Conservation (phyloP, 176 grass and related monocot species). For the Eragrostis nindensis region DNA sequence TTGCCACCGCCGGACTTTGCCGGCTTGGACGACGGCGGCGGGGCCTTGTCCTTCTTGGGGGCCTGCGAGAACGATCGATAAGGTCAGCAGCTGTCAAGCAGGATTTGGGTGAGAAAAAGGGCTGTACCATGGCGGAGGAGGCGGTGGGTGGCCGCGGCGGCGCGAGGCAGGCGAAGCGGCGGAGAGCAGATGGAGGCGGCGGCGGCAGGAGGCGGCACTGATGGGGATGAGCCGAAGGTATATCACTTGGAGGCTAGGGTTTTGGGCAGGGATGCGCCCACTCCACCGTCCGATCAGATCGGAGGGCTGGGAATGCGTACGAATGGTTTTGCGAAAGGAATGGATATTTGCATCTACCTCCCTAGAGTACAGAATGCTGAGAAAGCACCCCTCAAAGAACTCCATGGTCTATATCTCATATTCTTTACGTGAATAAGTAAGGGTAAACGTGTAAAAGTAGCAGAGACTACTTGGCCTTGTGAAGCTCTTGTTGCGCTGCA, state of each 20-base stretch:
- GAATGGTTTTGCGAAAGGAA: too few relatives aligned
- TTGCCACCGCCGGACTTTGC: slow-evolving; percentile 60
- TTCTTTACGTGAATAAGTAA: too few relatives aligned
- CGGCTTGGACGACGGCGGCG: slow-evolving; percentile 54
- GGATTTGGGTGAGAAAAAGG: rapidly evolving
- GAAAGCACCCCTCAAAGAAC: too few relatives aligned
- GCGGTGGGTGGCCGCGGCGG: background rate
- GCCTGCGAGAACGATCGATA: slow-evolving; percentile 26
- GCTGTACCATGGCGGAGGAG: slow-evolving; percentile 4
- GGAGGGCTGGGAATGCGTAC: background rate
- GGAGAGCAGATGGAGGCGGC: background rate
- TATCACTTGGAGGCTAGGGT: slow-evolving; percentile 40
- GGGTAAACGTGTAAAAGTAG: too few relatives aligned
- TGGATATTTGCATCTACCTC: too few relatives aligned
- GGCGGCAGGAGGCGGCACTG: background rate
- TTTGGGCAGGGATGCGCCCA: background rate
- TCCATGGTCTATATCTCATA: too few relatives aligned
- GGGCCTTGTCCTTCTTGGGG: slow-evolving; percentile 62
- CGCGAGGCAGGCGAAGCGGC: background rate
- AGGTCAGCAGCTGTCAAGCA: background rate
- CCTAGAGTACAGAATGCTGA: too few relatives aligned
- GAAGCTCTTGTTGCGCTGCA: too few relatives aligned
- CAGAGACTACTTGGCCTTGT: too few relatives aligned
- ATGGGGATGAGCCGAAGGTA: background rate
- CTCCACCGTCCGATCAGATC: slow-evolving; percentile 33